These are phyloP conservation scores for Arachnomyces sp. DNA, from an alignment of 2,329 filamentous ascomycete species.

Conservation along the genomic window DNA sequence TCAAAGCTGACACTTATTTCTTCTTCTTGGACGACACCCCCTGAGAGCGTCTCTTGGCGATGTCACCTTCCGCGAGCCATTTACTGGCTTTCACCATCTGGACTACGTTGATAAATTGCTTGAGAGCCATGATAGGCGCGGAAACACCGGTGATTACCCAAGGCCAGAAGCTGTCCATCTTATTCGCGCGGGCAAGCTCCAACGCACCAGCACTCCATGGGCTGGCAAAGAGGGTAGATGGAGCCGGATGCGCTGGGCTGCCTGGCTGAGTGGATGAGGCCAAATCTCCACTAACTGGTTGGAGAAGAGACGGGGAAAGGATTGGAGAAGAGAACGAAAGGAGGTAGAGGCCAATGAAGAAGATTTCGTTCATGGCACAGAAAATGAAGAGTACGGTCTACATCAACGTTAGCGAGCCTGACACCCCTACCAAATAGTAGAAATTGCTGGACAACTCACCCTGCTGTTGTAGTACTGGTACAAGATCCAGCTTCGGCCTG, in stretches of 20 bases:
- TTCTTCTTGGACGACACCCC: slow-evolving; percentile 23
- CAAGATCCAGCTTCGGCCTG: slow-evolving; percentile 77
- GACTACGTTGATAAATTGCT: slow-evolving; percentile 90
- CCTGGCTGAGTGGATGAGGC: slow-evolving; percentile 54
- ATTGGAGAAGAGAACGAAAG: slow-evolving; percentile 91
- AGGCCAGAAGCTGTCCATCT: slow-evolving; percentile 69
- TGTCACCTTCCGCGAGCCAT: slow-evolving; percentile 89
- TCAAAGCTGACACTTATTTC: slow-evolving; percentile 14
- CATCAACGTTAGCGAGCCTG: slow-evolving; percentile 4
- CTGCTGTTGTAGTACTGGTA: slow-evolving; percentile 97
- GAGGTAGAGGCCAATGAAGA: slow-evolving; percentile 97
- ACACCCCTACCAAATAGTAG: neutral
- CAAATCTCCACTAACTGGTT: slow-evolving; percentile 50
- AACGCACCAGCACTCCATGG: slow-evolving; percentile 89
- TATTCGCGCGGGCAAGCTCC: slow-evolving; percentile 89
- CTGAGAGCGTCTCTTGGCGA: slow-evolving; percentile 52
- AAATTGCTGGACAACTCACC: slow-evolving; percentile 50
- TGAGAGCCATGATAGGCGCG: slow-evolving; percentile 78
- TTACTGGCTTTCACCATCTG: slow-evolving; percentile 89
- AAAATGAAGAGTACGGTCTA: slow-evolving; percentile 85
- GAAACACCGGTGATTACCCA: slow-evolving; percentile 77
- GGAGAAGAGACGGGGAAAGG: slow-evolving; percentile 75
- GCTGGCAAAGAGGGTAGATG: slow-evolving; percentile 72
- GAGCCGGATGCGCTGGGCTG: slow-evolving; percentile 59
- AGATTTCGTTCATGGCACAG: slow-evolving; percentile 86